These are phyloP conservation scores for Copromyces sp. DNA, from an alignment of 495 filamentous ascomycete genomes.

Conservation along the genomic window DNA sequence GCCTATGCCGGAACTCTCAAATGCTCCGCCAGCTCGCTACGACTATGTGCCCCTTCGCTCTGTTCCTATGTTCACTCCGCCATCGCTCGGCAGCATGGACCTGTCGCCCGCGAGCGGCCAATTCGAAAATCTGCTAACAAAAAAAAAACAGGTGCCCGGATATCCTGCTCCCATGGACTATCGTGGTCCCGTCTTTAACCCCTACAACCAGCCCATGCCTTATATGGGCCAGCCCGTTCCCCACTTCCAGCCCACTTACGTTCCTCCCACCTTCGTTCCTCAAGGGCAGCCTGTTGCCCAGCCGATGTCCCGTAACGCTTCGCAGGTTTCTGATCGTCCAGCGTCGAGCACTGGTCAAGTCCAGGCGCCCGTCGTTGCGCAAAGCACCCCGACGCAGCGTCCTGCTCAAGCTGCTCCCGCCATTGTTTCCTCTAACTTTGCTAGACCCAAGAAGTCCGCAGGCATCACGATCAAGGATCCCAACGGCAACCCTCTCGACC, in stretches of 20 bases:
- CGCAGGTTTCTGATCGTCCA: slow-evolving; percentile 71
- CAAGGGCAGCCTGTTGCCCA: slow-evolving; percentile 46
- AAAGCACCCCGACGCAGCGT: slow-evolving; percentile 40
- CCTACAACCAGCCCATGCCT: slow-evolving; percentile 19
- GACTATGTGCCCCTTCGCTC: slow-evolving; percentile 19
- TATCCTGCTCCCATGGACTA: slow-evolving; percentile 19
- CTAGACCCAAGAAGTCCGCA: slow-evolving; percentile 54
- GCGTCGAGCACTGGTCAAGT: slow-evolving; percentile 64
- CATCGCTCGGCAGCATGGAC: slow-evolving; percentile 35
- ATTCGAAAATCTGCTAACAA: slow-evolving; percentile 69
- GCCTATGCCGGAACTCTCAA: slow-evolving; percentile 14
- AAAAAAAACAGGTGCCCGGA: slow-evolving; percentile 46
- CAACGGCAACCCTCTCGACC: slow-evolving; percentile 49
- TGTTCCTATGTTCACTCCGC: slow-evolving; percentile 27
- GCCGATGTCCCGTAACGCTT: slow-evolving; percentile 73
- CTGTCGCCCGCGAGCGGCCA: slow-evolving; percentile 57
- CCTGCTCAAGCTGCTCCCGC: slow-evolving; percentile 48
- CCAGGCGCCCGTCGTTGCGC: slow-evolving; percentile 35
- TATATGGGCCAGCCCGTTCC: slow-evolving; percentile 40
- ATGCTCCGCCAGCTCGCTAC: slow-evolving; percentile 15
- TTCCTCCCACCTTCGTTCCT: slow-evolving; percentile 32
- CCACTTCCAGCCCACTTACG: slow-evolving; percentile 36
- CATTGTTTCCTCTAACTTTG: slow-evolving; percentile 47
- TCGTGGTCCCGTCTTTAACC: slow-evolving; percentile 35
- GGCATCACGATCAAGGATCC: slow-evolving; percentile 71